A percentile compares a stretch with the other conserved stretches of the same genome.
Evolutionary conservation across 768 basidiomycete species (phyloP).

Genomic region (Rhizopogon rudus): DNA sequence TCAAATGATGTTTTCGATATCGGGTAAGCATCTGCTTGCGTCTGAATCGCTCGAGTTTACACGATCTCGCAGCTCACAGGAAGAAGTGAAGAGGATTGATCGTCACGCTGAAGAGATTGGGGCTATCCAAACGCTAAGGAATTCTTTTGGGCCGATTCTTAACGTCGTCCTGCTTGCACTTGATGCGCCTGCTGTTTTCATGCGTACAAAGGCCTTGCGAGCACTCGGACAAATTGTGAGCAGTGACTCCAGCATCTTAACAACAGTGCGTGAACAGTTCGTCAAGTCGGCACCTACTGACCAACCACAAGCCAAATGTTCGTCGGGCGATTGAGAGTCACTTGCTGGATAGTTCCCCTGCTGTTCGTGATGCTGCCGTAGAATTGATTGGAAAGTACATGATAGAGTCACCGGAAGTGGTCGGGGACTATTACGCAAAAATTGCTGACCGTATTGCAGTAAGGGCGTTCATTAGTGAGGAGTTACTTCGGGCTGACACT

Average conservation of each 20-base stretch:
- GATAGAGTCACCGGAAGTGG: conserved; percentile 84
- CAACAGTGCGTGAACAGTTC: conserved; percentile 45
- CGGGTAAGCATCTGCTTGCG: conserved; percentile 44
- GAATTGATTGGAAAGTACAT: conserved; percentile 98
- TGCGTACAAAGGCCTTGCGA: conserved; percentile 90
- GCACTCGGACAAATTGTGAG: conserved; percentile 88
- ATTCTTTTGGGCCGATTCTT: conserved; percentile 81
- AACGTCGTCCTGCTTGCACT: conserved; percentile 73
- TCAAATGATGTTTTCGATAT: conserved; percentile 75
- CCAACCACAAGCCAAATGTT: conserved; percentile 55
- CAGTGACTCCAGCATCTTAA: conserved; percentile 80
- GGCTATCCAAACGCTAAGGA: conserved; percentile 66
- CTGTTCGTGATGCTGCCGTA: conserved; percentile 94
- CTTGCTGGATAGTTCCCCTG: conserved; percentile 85
- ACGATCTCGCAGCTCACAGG: conserved; percentile 48
- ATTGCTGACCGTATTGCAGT: conserved; percentile 91
- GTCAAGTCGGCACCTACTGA: conserved; percentile 2
- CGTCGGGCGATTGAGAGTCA: conserved; percentile 86
- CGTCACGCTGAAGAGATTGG: conserved; percentile 71
- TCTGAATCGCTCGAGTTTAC: neutral
- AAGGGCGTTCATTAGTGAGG: conserved; percentile 20
- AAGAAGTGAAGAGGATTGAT: conserved; percentile 67
- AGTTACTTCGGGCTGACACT: neutral
- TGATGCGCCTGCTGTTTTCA: conserved; percentile 83
- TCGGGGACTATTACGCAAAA: conserved; percentile 80